These are phyloP conservation scores for Suhomyces kilbournensis DNA, from an alignment of 805 yeast genomes.

Conservation along the genomic window DNA sequence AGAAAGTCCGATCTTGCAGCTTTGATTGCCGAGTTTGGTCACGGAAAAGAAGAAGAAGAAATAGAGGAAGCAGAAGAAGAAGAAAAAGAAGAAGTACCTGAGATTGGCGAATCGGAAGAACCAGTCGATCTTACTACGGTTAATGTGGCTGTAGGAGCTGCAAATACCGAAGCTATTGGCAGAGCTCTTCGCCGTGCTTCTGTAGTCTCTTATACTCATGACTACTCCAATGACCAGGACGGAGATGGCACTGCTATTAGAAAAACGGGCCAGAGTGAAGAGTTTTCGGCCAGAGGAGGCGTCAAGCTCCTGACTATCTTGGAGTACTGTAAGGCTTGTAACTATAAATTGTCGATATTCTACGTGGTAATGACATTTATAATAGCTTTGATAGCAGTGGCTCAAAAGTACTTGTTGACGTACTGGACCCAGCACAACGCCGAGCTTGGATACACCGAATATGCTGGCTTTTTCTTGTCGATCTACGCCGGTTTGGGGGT, in stretches of 20 bases:
- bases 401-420: slow-evolving; percentile 63
- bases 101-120: not conserved
- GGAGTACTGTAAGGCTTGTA: slow-evolving; percentile 58
- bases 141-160: slow-evolving; percentile 1
- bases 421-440: slow-evolving; percentile 62
- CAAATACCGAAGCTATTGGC: not conserved
- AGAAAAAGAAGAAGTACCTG: not conserved
- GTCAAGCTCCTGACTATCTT: slow-evolving; percentile 53
- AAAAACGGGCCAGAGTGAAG: slow-evolving; percentile 16
- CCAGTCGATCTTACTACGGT: slow-evolving; percentile 5
- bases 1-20: slow-evolving; percentile 19
- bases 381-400: slow-evolving; percentile 31
- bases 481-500: slow-evolving; percentile 58
- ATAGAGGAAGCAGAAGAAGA: slow-evolving; percentile 4
- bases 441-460: slow-evolving; percentile 37
- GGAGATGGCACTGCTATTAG: slow-evolving; percentile 4
- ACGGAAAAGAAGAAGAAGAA: slow-evolving; percentile 6
- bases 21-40: slow-evolving; percentile 22
- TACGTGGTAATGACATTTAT: slow-evolving; percentile 39
- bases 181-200: slow-evolving; percentile 16
- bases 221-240: slow-evolving; percentile 15
- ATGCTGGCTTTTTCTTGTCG: slow-evolving; percentile 46
- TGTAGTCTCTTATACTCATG: slow-evolving; percentile 22
- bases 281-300: slow-evolving; percentile 54
- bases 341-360: slow-evolving; percentile 21